Conservation (phyloP, 352 stramenopile species). For the Paralagenidium karlingii region DNA sequence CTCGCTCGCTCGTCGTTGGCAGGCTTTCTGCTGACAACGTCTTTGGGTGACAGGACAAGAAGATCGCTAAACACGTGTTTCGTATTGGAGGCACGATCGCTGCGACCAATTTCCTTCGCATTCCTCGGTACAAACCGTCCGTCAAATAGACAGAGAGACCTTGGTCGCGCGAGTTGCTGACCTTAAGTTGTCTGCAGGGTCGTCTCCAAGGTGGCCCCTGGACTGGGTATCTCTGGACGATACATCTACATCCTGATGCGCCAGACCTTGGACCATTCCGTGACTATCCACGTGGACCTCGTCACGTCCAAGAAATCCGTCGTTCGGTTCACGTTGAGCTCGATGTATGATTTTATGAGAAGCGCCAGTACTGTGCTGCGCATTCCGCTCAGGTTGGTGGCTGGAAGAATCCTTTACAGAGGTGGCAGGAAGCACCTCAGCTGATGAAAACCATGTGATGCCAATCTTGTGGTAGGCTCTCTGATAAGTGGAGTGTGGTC, state of each 20-base stretch:
- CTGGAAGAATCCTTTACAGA: no score
- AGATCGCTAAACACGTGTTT: conserved; percentile 72
- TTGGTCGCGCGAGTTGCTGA: no score
- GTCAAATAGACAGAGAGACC: no score
- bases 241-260: conserved; percentile 64
- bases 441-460: no score
- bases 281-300: conserved; percentile 59
- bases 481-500: conserved; percentile 45
- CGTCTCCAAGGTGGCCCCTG: conserved; percentile 27
- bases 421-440: no score
- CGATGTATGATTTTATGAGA: conserved; percentile 38
- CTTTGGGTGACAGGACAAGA: no score
- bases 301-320: conserved; percentile 50
- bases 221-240: conserved; percentile 44
- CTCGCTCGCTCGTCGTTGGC: no score
- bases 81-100: conserved; percentile 58
- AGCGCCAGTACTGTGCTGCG: conserved; percentile 48
- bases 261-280: conserved; percentile 18
- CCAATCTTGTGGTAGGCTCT: no score
- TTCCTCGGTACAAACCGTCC: conserved; percentile 59
- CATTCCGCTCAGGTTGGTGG: conserved; percentile 18
- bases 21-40: no score
- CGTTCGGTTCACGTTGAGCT: conserved; percentile 57
- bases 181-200: conserved; percentile 10
- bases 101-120: conserved; percentile 54